These are phyloP conservation scores for Zygosaccharomyces lentus DNA, from an alignment of 805 yeast genomes.

Conservation along the genomic window DNA sequence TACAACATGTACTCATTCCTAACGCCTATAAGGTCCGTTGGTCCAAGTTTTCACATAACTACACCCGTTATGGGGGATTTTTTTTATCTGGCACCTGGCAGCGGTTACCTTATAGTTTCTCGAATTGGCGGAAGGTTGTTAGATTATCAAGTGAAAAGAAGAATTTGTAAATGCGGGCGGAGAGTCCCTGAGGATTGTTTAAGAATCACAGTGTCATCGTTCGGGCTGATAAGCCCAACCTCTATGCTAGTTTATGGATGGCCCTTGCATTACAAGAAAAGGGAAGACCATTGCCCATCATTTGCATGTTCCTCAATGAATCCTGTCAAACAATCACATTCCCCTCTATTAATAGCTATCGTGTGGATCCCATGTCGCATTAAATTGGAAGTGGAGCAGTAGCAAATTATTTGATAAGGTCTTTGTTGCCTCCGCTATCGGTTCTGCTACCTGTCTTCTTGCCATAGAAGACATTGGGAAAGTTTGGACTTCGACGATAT, in stretches of 20 bases:
- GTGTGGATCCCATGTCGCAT: conserved; percentile 55
- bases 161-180: conserved; percentile 40
- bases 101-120: conserved; percentile 50
- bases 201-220: conserved; percentile 38
- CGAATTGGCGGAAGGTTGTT: conserved; percentile 51
- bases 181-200: conserved; percentile 53
- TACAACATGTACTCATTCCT: conserved; percentile 50
- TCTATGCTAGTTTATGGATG: conserved; percentile 51
- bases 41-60: conserved; percentile 48
- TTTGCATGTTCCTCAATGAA: conserved; percentile 46
- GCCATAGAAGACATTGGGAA: conserved; percentile 48
- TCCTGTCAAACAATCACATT: conserved; percentile 49
- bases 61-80: conserved; percentile 49
- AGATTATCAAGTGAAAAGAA: conserved; percentile 44
- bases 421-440: conserved; percentile 48
- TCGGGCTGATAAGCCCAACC: conserved; percentile 44
- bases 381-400: conserved; percentile 50
- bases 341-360: conserved; percentile 53
- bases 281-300: conserved; percentile 53
- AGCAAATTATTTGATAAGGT: conserved; percentile 50
- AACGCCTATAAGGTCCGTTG: conserved; percentile 54
- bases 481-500: conserved; percentile 53
- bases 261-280: conserved; percentile 45
- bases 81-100: conserved; percentile 54
- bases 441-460: conserved; percentile 46